Evolutionary conservation across 495 filamentous ascomycete genomes (phyloP), one percentile per base, ranked within the genome.

Genomic region (Hypoxylon crocopeplum): DNA sequence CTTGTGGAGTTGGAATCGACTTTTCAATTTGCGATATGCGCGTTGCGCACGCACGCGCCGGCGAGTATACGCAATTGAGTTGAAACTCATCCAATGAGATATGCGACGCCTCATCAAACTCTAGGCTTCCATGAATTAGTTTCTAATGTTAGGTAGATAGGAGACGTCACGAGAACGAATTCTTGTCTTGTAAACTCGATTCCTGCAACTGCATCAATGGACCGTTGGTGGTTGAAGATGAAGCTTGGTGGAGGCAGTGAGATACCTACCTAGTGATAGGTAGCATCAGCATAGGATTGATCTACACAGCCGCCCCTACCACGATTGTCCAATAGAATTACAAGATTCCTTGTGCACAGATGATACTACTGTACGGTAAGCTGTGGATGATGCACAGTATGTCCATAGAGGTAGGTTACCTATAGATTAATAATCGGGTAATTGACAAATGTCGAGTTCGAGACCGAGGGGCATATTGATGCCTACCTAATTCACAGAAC

Each of bases 401-500:
- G 27, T 27, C 3, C 24, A 27, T 27, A 27, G 24, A 27, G 24
- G 8, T 27, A 27, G 24, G 24, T 8, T 3, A 21, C 3, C 4
- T 27, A 45, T 40, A 54, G 29, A 59, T 55, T 54, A 49, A 45
- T 49, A 48, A 60, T 54, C 24, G 45, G 45, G 11, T 34, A 25
- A 39, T 39, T 1, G 30, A 20, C 24, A 21, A 22, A 30, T 36
- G n/a, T 55, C 51, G 33, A 48, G 53, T 48, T 56, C 53, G 53
- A 56, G 53, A 41, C 53, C 52, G 50, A 56, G 25, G 13, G 15
- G 17, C 12, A 42, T 17, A 19, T 27, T n/a, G n/a, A n/a, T n/a
- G n/a, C n/a, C n/a, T n/a, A n/a, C n/a, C n/a, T n/a, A n/a, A n/a
- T n/a, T n/a, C n/a, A n/a, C n/a, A n/a, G n/a, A n/a, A n/a, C n/a